These are phyloP conservation scores for Nemania bipapillata DNA, from an alignment of 2,329 filamentous ascomycete species.

Conservation along the genomic window DNA sequence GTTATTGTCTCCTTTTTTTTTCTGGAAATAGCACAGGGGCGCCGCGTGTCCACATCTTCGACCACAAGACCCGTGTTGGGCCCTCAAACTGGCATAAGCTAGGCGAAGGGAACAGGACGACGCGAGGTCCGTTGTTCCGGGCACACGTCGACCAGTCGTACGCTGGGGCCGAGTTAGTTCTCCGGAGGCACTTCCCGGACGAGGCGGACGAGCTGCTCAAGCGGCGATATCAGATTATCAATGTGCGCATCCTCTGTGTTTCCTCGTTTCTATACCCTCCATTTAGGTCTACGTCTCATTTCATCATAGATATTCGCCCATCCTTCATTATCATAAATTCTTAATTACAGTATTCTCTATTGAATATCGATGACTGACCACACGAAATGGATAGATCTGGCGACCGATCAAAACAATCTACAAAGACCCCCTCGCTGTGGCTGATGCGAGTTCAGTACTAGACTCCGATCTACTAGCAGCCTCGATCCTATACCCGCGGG, in stretches of 20 bases:
- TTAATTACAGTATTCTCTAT: not conserved
- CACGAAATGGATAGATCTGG: slow-evolving; percentile 53
- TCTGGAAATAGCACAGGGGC: slow-evolving; percentile 69
- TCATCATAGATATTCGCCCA: not conserved
- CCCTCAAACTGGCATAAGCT: slow-evolving; percentile 71
- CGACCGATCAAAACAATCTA: slow-evolving; percentile 61
- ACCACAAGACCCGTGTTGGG: slow-evolving; percentile 73
- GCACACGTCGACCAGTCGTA: slow-evolving; percentile 57
- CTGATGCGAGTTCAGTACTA: slow-evolving; percentile 53
- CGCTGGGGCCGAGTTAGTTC: slow-evolving; percentile 52
- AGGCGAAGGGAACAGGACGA: slow-evolving; percentile 68
- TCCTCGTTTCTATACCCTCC: slow-evolving; percentile 1
- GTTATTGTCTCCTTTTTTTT: too few relatives aligned
- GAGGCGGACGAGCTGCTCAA: slow-evolving; percentile 52
- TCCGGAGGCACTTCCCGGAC: slow-evolving; percentile 49
- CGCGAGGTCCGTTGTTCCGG: slow-evolving; percentile 47
- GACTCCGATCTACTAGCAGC: slow-evolving; percentile 56
- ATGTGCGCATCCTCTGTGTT: slow-evolving; percentile 37
- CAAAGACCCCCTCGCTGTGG: slow-evolving; percentile 57
- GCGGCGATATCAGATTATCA: slow-evolving; percentile 51
- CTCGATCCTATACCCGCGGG: slow-evolving; percentile 52
- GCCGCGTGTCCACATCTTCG: slow-evolving; percentile 72
- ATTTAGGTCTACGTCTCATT: not conserved
- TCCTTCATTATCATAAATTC: not conserved
- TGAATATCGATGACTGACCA: not conserved